Conservation (phyloP, 352 stramenopile species). For the Phytophthora cryptogea region DNA sequence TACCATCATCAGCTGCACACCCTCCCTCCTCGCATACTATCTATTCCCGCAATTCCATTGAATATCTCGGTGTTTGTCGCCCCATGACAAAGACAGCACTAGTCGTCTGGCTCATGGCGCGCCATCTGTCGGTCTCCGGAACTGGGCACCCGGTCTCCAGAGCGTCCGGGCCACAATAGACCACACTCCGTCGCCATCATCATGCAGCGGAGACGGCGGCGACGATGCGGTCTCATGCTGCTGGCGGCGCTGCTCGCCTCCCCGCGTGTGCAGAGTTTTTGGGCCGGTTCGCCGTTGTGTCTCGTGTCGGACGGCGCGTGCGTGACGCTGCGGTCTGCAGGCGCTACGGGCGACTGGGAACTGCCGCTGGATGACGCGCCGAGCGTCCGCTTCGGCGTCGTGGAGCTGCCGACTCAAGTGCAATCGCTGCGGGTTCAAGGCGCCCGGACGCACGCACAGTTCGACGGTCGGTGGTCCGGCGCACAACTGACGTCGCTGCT, state of each 20-base stretch:
- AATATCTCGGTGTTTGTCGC: neutral
- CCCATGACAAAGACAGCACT: conserved; percentile 22
- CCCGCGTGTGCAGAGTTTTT: neutral
- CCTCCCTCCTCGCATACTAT: neutral
- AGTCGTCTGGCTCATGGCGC: conserved; percentile 16
- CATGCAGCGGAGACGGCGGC: conserved; percentile 29
- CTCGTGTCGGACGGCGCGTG: conserved; percentile 21
- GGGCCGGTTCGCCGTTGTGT: conserved; percentile 3
- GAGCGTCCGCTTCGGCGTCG: conserved; percentile 7
- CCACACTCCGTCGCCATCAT: conserved; percentile 5
- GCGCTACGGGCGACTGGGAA: conserved; percentile 14
- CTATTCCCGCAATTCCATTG: neutral
- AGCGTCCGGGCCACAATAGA: neutral
- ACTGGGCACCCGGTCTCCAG: conserved; percentile 9
- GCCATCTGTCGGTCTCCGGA: conserved; percentile 20
- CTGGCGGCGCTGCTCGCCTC: conserved; percentile 19
- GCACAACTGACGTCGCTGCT: conserved; percentile 19
- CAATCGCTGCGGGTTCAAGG: conserved; percentile 20
- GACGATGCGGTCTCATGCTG: conserved; percentile 5
- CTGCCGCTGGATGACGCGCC: conserved; percentile 10
- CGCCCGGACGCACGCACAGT: conserved; percentile 27
- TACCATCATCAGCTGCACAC: neutral
- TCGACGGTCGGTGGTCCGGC: conserved; percentile 25
- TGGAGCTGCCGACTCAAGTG: conserved; percentile 14
- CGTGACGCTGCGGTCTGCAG: neutral